A percentile compares a stretch with the other conserved stretches of the same genome.
phyloP scores from a whole-genome alignment of 768 basidiomycete genomes.

The Rubroboletus pulcherrimus region DNA sequence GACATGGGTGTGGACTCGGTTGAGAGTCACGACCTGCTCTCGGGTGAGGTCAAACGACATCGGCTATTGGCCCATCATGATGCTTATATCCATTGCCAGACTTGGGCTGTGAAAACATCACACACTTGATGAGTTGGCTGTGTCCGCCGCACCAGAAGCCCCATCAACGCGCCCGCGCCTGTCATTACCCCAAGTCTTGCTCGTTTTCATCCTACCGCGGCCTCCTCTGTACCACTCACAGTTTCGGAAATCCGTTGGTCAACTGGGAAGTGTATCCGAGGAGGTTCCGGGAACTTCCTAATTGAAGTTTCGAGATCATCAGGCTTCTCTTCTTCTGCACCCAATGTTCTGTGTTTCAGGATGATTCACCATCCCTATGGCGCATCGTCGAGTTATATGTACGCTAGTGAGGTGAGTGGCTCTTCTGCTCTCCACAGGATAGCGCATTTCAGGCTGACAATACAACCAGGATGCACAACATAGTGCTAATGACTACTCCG shows the following conservation, averaged over 20 bases:
- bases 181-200: neutral
- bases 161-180: conserved; percentile 1
- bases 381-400: conserved; percentile 27
- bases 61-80: neutral
- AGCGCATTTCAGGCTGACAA: neutral
- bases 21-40: too few species aligned
- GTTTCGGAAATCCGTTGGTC: conserved; percentile 3
- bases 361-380: conserved; percentile 31
- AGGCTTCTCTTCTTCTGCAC: conserved; percentile 1
- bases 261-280: neutral
- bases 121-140: neutral
- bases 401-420: conserved; percentile 21
- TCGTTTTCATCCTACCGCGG: neutral
- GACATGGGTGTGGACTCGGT: too few species aligned
- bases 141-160: neutral
- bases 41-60: neutral
- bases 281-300: neutral
- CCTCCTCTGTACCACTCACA: neutral
- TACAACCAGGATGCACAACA: conserved; percentile 9
- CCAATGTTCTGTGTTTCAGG: conserved; percentile 21
- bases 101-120: conserved; percentile 6
- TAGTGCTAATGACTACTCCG: neutral
- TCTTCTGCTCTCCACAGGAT: neutral
- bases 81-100: neutral
- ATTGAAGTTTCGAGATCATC: neutral